Evolutionary conservation across 2,329 filamentous ascomycete genomes (phyloP).

Genomic region (Verticillium longisporum): DNA sequence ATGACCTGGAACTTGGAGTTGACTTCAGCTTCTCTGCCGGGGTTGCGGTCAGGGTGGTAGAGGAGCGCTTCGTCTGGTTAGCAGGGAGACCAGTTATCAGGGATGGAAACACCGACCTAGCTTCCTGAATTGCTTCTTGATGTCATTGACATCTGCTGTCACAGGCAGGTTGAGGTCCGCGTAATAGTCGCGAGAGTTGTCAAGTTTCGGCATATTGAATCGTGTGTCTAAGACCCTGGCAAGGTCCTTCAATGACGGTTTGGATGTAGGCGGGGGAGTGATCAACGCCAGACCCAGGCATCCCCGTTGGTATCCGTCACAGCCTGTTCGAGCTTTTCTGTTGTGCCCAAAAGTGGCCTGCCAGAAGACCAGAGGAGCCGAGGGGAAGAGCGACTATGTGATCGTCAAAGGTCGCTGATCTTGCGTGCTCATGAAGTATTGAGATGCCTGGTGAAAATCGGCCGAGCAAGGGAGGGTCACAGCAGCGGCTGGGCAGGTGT

Average conservation of each 20-base stretch:
- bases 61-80: constrained; percentile 56
- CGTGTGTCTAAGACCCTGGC: background rate
- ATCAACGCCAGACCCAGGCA: background rate
- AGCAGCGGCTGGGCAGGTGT: no score
- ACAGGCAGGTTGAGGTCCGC: constrained; percentile 68
- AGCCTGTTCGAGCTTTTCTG: background rate
- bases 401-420: background rate
- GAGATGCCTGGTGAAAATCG: no score
- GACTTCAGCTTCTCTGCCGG: constrained; percentile 71
- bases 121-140: constrained; percentile 82
- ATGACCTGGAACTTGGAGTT: constrained; percentile 81
- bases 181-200: constrained; percentile 73
- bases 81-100: constrained; percentile 2
- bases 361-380: background rate
- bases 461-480: no score
- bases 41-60: constrained; percentile 86
- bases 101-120: constrained; percentile 46
- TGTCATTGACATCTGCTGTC: constrained; percentile 63
- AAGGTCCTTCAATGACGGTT: background rate
- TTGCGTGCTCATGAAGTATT: no score
- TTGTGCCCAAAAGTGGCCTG: background rate
- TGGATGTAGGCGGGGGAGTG: background rate
- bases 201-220: constrained; percentile 59
- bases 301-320: background rate
- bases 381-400: background rate